phyloP scores from a whole-genome alignment of 1,139 yeast species.

The Kodamaea sp. region DNA sequence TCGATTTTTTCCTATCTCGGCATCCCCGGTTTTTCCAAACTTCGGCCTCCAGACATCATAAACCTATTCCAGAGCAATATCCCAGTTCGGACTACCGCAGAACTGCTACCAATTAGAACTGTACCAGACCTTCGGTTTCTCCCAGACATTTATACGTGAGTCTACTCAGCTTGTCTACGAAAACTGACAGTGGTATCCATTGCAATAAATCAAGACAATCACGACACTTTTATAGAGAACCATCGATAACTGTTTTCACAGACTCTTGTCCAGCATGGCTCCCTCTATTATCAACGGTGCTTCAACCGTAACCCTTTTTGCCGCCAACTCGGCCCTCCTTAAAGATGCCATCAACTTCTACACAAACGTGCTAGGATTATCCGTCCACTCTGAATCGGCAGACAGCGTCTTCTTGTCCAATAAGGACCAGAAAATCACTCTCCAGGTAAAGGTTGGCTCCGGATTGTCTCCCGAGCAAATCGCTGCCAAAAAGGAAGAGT shows the following conservation, averaged over 20 bases:
- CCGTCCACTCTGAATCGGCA: constrained; percentile 26
- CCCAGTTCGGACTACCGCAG: too few relatives aligned
- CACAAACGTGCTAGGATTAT: constrained; percentile 44
- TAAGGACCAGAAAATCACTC: constrained; percentile 30
- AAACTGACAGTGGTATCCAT: too few relatives aligned
- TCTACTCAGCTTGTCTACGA: too few relatives aligned
- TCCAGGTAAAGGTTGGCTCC: constrained; percentile 25
- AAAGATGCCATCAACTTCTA: constrained; percentile 48
- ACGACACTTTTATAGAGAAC: too few relatives aligned
- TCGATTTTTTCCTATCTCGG: too few relatives aligned
- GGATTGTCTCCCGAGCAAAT: constrained; percentile 29
- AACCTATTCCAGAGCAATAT: too few relatives aligned
- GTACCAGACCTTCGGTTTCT: too few relatives aligned
- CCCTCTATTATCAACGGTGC: constrained; percentile 52
- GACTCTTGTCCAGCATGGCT: constrained; percentile 11
- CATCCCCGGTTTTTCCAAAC: too few relatives aligned
- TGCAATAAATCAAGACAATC: too few relatives aligned
- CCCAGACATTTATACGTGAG: too few relatives aligned
- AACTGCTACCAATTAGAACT: too few relatives aligned
- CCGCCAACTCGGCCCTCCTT: constrained; percentile 37
- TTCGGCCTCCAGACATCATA: too few relatives aligned
- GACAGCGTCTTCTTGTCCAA: constrained; percentile 32
- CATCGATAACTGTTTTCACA: not conserved
- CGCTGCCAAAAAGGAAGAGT: constrained; percentile 20
- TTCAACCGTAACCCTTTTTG: constrained; percentile 46